phyloP scores from a whole-genome alignment of 306 rosid genomes.

The Gastrolobium villosum region DNA sequence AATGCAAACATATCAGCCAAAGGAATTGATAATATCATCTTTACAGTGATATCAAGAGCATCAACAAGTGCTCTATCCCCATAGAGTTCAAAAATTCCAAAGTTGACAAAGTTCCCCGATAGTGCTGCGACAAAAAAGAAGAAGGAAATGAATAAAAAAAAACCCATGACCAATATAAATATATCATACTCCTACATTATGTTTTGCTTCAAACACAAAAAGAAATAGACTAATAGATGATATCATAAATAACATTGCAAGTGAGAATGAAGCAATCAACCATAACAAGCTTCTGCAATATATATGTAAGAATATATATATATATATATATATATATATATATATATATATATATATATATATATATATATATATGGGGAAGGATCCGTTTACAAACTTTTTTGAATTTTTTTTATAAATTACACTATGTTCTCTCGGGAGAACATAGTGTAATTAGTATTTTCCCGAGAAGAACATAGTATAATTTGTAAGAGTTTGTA shows the following conservation, averaged over 20 bases:
- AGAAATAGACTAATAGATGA: not conserved
- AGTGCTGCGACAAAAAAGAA: slow-evolving; percentile 63
- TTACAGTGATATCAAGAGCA: slow-evolving; percentile 76
- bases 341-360: no score
- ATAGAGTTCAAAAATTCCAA: slow-evolving; percentile 92
- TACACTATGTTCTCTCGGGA: no score
- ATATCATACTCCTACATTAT: slow-evolving; percentile 6
- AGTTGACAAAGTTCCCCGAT: slow-evolving; percentile 90
- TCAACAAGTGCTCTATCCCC: slow-evolving; percentile 91
- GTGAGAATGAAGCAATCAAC: slow-evolving; percentile 33
- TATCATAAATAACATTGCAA: slow-evolving; percentile 21
- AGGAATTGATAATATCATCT: slow-evolving; percentile 83
- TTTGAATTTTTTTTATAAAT: no score
- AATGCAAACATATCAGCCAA: slow-evolving; percentile 85
- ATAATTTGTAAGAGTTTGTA: no score
- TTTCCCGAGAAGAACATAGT: no score
- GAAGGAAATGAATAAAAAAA: slow-evolving; percentile 39
- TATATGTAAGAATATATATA: not conserved
- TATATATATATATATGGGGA: no score
- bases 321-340: no score
- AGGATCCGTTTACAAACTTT: no score
- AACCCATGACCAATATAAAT: slow-evolving; percentile 15
- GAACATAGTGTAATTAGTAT: no score
- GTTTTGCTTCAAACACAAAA: not conserved
- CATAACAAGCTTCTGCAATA: slow-evolving; percentile 14